A percentile compares a stretch with the other conserved stretches of the same genome.
These are phyloP conservation scores for Trifolium pratense DNA, from an alignment of 306 rosid species.

Conservation along the genomic window DNA sequence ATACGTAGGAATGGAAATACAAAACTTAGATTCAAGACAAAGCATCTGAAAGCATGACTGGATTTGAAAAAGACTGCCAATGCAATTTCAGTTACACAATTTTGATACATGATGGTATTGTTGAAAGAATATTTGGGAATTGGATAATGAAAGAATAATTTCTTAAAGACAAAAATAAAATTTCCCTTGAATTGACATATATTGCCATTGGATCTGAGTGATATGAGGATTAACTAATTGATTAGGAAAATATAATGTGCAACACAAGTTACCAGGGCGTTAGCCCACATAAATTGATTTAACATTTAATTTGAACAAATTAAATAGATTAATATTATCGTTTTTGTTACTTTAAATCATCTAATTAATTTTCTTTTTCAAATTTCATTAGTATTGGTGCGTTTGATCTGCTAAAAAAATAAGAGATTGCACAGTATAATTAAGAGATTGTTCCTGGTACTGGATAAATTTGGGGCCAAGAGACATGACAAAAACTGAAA, in stretches of 20 bases:
- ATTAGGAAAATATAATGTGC: conserved; percentile 37
- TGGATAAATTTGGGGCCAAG: too few species aligned
- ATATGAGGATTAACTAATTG: conserved; percentile 39
- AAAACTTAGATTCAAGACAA: conserved; percentile 40
- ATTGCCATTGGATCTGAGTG: conserved; percentile 33
- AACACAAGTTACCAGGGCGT: conserved; percentile 31
- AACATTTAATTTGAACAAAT: conserved; percentile 12
- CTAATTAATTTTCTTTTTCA: neutral
- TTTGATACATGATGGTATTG: conserved; percentile 35
- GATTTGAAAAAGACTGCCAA: conserved; percentile 33
- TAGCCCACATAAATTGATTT: conserved; percentile 12
- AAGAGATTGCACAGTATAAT: too few species aligned
- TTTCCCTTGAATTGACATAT: conserved; percentile 28
- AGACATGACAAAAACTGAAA: too few species aligned
- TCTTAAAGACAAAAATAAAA: neutral
- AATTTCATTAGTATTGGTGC: too few species aligned
- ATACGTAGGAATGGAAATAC: neutral
- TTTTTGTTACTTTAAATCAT: conserved; percentile 23
- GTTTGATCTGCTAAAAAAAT: too few species aligned
- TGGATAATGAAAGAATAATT: conserved; percentile 10
- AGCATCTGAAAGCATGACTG: conserved; percentile 26
- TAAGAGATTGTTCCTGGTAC: too few species aligned
- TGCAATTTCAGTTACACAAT: conserved; percentile 35
- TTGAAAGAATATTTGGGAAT: conserved; percentile 28
- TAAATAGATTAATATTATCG: conserved; percentile 25